phyloP scores from a whole-genome alignment of 306 rosid species.

The Inga leiocalycina region DNA sequence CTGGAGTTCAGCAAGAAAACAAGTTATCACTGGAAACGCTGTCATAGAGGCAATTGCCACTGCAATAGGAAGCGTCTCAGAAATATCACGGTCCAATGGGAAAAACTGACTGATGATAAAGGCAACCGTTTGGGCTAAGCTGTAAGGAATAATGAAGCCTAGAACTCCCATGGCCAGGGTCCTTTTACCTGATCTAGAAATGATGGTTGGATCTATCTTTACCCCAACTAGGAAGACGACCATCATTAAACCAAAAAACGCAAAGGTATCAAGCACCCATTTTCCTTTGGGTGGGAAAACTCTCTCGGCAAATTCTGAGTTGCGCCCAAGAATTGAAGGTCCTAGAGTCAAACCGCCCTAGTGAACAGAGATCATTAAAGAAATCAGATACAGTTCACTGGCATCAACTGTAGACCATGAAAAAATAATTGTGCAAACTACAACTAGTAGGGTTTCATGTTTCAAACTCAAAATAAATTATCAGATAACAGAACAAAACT shows the following conservation, averaged over 20 bases:
- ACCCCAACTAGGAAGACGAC: constrained; percentile 57
- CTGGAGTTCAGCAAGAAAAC: constrained; percentile 55
- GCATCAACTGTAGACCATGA: not conserved
- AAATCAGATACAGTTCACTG: constrained; percentile 18
- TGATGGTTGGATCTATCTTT: constrained; percentile 52
- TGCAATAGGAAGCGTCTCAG: constrained; percentile 33
- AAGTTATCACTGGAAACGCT: constrained; percentile 54
- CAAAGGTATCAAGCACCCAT: constrained; percentile 52
- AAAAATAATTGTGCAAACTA: not conserved
- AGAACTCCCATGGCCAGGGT: constrained; percentile 46
- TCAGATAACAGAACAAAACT: not conserved
- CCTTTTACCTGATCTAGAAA: constrained; percentile 45
- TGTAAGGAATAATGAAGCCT: constrained; percentile 49
- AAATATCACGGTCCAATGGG: constrained; percentile 46
- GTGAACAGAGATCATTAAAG: constrained; percentile 30
- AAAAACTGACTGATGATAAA: constrained; percentile 9
- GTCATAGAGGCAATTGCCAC: constrained; percentile 45
- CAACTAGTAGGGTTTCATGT: not conserved
- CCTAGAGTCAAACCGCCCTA: constrained; percentile 74
- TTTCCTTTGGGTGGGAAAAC: constrained; percentile 56
- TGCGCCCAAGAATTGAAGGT: constrained; percentile 62
- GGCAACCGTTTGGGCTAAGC: constrained; percentile 29
- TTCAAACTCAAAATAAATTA: not conserved
- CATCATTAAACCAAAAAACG: constrained; percentile 57
- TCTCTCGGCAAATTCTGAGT: constrained; percentile 38